phyloP scores from a whole-genome alignment of 1,284 basidiomycete genomes.

The Bjerkandera adusta region DNA sequence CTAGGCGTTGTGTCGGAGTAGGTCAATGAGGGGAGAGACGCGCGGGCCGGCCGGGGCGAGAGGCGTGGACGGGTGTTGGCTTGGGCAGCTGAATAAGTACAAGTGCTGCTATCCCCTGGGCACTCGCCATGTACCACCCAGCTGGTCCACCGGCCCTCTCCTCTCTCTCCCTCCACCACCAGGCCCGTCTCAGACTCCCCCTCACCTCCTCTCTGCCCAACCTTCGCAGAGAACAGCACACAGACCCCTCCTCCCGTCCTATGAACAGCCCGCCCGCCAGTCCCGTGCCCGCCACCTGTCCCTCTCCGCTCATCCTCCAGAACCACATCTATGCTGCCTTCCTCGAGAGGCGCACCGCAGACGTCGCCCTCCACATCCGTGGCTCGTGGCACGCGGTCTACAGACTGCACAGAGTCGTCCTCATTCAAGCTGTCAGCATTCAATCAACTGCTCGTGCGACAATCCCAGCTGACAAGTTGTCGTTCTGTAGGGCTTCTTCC shows the following conservation, averaged over 20 bases:
- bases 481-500: slow-evolving; percentile 71
- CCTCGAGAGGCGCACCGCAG: slow-evolving; percentile 68
- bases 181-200: slow-evolving; percentile 13
- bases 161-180: slow-evolving; percentile 14
- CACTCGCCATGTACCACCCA: slow-evolving; percentile 3
- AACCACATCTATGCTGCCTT: slow-evolving; percentile 76
- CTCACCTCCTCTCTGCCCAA: slow-evolving; percentile 12
- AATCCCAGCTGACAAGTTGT: neutral
- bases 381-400: slow-evolving; percentile 78
- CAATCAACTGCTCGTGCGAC: neutral
- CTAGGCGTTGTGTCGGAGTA: neutral
- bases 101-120: neutral
- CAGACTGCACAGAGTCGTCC: slow-evolving; percentile 76
- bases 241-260: neutral
- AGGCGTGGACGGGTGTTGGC: no score
- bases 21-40: neutral
- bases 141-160: slow-evolving; percentile 2
- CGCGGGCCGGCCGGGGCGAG: neutral
- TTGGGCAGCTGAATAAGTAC: slow-evolving; percentile 1
- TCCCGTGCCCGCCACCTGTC: slow-evolving; percentile 21
- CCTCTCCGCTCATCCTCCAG: slow-evolving; percentile 51
- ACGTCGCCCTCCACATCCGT: slow-evolving; percentile 69
- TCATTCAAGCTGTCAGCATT: slow-evolving; percentile 82
- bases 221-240: slow-evolving; percentile 1
- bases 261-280: slow-evolving; percentile 10